Evolutionary conservation across 352 stramenopile genomes (phyloP), one percentile per base, ranked within the genome.

Genomic region (Phytophthora capsici): DNA sequence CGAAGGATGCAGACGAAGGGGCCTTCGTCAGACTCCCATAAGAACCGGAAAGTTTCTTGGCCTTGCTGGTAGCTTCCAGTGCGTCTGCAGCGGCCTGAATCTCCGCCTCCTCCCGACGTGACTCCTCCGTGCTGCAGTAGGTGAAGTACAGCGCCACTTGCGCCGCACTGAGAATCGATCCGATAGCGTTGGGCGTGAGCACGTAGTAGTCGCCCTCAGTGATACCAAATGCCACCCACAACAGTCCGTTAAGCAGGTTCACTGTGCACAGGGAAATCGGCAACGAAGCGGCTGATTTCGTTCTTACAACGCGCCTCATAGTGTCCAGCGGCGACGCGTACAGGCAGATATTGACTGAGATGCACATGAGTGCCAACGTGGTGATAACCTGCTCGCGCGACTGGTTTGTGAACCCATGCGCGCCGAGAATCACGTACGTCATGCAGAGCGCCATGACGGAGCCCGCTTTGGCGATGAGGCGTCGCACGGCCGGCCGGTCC

Each of bases 261-360:
- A 84, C 65, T 0, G 65, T 50, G 37, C 78, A 80, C 43, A 89
- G 67, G 22, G 57, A 66, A 47, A 86, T 77, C 0, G 80, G 80
- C 32, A 88, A 71, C 54, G 71, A 81, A 12, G 73, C 71, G 10
- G 75, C 67, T 47, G 69, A 84, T 46, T 81, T 82, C 32, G 71
- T 80, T 14, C 51, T 57, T 12, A 88, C 32, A 8, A 85, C 80
- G 2, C 66, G 59, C 32, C 59, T 63, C 53, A 88, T 80, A 3
- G 72, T 83, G 25, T 74, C 74, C n/a, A 86, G 58, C 14, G 77
- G 80, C 8, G 75, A 80, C 40, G 61, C 75, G 48, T 83, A 86
- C 10, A 88, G 57, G 1, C 67, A 71, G 22, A 82, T 67, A 16
- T 75, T 77, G 25, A 66, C 59, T 2, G 52, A 71, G 51, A 81